phyloP scores from a whole-genome alignment of 2,329 filamentous ascomycete genomes.

The Purpureocillium takamizusanense region DNA sequence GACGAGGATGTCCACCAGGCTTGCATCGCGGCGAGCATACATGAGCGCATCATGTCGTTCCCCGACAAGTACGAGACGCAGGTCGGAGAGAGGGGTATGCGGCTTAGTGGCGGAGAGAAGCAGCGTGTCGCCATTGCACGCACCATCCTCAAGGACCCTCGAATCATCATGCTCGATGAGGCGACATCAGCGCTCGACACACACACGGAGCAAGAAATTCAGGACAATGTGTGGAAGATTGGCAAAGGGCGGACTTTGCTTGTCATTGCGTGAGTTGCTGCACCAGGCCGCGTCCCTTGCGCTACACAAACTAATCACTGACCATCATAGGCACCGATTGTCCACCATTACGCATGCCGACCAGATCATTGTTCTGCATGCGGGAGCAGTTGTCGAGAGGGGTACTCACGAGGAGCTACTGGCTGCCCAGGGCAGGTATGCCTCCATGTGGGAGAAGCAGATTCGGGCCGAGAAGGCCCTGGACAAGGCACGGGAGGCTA shows the following conservation, averaged over 20 bases:
- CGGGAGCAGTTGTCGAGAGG: constrained; percentile 67
- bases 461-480: constrained; percentile 64
- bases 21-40: constrained; percentile 80
- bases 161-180: constrained; percentile 88
- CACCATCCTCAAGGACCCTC: constrained; percentile 84
- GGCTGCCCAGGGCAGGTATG: constrained; percentile 61
- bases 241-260: constrained; percentile 83
- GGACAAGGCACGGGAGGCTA: constrained; percentile 25
- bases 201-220: constrained; percentile 88
- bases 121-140: constrained; percentile 89
- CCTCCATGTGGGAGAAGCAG: constrained; percentile 84
- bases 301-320: constrained; percentile 6
- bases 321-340: constrained; percentile 55
- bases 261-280: constrained; percentile 70
- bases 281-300: not conserved
- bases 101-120: constrained; percentile 84
- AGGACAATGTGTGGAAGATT: constrained; percentile 73
- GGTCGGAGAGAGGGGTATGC: constrained; percentile 81
- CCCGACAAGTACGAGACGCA: constrained; percentile 84
- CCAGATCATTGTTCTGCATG: constrained; percentile 71
- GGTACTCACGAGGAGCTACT: constrained; percentile 75
- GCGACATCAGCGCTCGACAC: constrained; percentile 87
- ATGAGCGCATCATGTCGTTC: constrained; percentile 84
- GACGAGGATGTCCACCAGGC: constrained; percentile 76
- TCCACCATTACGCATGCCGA: constrained; percentile 82